phyloP scores from a whole-genome alignment of 1,139 yeast genomes.

The Taiozyma sp. region DNA sequence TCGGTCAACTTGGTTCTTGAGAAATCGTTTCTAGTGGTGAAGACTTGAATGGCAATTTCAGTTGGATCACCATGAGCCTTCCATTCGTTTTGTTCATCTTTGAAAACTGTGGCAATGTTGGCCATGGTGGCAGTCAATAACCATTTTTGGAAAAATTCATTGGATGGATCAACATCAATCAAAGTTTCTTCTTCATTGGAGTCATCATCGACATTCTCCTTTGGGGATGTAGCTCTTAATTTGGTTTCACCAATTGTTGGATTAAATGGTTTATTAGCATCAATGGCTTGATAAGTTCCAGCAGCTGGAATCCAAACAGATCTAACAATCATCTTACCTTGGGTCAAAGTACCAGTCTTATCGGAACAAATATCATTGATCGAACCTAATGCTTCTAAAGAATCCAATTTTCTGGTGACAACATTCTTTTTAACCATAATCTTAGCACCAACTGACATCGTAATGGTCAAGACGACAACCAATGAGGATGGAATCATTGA shows the following conservation, averaged over 20 bases:
- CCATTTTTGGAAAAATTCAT: slow-evolving; percentile 39
- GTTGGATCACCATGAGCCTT: slow-evolving; percentile 83
- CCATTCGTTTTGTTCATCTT: slow-evolving; percentile 42
- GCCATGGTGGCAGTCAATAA: slow-evolving; percentile 61
- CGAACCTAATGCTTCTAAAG: slow-evolving; percentile 76
- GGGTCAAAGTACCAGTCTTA: slow-evolving; percentile 78
- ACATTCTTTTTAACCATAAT: slow-evolving; percentile 70
- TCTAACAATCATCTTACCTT: slow-evolving; percentile 72
- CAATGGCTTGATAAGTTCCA: slow-evolving; percentile 59
- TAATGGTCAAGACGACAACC: slow-evolving; percentile 74
- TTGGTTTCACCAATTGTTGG: slow-evolving; percentile 60
- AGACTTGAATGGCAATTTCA: slow-evolving; percentile 77
- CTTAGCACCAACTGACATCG: slow-evolving; percentile 84
- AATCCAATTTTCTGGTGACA: slow-evolving; percentile 71
- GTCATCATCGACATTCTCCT: slow-evolving; percentile 30
- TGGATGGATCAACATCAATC: slow-evolving; percentile 24
- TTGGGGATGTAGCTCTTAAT: slow-evolving; percentile 39
- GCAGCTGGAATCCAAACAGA: slow-evolving; percentile 72
- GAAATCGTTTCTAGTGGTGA: slow-evolving; percentile 46
- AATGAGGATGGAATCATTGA: slow-evolving; percentile 83
- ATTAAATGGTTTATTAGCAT: slow-evolving; percentile 65
- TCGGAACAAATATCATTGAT: slow-evolving; percentile 80
- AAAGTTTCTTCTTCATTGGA: slow-evolving; percentile 23
- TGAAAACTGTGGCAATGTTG: slow-evolving; percentile 58
- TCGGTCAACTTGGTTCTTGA: slow-evolving; percentile 39